A percentile compares a stretch with the other conserved stretches of the same genome.
Evolutionary conservation across 192 early-diverging fungal genomes (phyloP).

Genomic region (Coemansia pectinata): DNA sequence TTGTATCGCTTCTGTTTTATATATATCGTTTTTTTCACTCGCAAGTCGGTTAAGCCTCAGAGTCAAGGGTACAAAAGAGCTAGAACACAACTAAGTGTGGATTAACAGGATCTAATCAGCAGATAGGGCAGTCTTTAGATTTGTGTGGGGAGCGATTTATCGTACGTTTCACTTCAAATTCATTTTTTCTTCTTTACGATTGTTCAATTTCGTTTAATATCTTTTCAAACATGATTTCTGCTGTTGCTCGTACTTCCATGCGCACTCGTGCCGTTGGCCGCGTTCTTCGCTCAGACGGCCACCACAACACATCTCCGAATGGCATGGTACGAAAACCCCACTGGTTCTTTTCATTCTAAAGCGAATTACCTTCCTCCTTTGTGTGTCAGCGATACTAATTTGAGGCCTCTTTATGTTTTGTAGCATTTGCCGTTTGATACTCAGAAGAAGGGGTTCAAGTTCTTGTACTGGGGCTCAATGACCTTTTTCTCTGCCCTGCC

Average conservation of each 20-base stretch:
- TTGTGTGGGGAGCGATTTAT: slow-evolving; percentile 1
- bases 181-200: slow-evolving; percentile 1
- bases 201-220: slow-evolving; percentile 8
- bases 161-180: not conserved
- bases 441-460: slow-evolving; percentile 54
- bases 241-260: slow-evolving; percentile 52
- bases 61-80: too few species aligned
- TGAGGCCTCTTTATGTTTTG: not conserved
- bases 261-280: slow-evolving; percentile 43
- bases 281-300: slow-evolving; percentile 35
- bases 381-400: slow-evolving; percentile 1
- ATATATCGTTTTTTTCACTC: not conserved
- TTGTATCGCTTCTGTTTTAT: not conserved
- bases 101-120: not conserved
- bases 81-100: not conserved
- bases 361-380: not conserved
- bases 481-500: slow-evolving; percentile 36
- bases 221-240: slow-evolving; percentile 36
- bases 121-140: not conserved
- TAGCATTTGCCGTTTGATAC: slow-evolving; percentile 55
- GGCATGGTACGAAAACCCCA: slow-evolving; percentile 41
- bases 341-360: not conserved
- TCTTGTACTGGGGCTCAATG: slow-evolving; percentile 51
- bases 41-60: too few species aligned
- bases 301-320: slow-evolving; percentile 45